phyloP scores from a whole-genome alignment of 306 rosid species.

The Castanospermum australe region DNA sequence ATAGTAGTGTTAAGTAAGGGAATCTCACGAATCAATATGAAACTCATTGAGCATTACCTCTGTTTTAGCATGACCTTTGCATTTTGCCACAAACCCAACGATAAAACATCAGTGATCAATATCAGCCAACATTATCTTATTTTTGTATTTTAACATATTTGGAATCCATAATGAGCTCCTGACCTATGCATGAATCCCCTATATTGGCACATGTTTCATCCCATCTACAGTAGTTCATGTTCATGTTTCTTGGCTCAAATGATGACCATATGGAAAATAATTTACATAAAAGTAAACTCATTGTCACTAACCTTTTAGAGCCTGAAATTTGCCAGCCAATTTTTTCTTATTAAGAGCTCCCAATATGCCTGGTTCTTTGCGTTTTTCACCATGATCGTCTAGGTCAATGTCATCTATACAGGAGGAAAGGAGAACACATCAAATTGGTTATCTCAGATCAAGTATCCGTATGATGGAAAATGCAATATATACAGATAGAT shows the following conservation, averaged over 20 bases:
- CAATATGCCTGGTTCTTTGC: conserved; percentile 67
- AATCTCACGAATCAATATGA: not conserved
- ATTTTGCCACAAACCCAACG: not conserved
- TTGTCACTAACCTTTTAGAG: conserved; percentile 69
- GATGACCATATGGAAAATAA: not conserved
- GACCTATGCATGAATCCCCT: not conserved
- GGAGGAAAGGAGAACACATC: conserved; percentile 3
- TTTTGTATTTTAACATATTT: not conserved
- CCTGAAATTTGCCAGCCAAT: conserved; percentile 67
- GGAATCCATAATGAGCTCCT: not conserved
- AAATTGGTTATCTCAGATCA: conserved; percentile 14
- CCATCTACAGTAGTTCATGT: not conserved
- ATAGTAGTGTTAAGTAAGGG: not conserved
- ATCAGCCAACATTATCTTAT: not conserved
- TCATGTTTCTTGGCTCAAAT: not conserved
- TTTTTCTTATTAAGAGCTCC: conserved; percentile 72
- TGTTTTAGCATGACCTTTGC: not conserved
- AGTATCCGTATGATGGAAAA: conserved; percentile 2
- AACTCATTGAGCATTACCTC: not conserved
- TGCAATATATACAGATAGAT: not conserved
- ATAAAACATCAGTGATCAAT: not conserved
- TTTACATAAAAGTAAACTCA: not conserved
- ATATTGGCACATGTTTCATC: not conserved
- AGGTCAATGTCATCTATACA: conserved; percentile 80
- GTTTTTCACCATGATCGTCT: conserved; percentile 60